Evolutionary conservation across 2,329 filamentous ascomycete genomes (phyloP).

Genomic region (Drechslerella dactyloides): DNA sequence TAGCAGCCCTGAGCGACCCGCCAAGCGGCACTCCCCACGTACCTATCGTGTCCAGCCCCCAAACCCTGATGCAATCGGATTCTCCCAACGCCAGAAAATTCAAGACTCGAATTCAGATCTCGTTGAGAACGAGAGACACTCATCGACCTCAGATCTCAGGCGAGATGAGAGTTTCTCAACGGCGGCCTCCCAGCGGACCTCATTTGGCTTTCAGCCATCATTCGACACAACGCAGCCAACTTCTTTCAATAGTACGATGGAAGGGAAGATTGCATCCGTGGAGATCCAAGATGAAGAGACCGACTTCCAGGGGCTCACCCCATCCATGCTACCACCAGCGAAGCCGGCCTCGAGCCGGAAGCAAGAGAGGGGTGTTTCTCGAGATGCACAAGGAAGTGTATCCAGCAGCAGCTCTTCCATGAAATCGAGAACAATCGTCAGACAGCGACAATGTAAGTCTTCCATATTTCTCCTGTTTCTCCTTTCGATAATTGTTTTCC

Average conservation of each 20-base stretch:
- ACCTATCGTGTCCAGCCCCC: neutral
- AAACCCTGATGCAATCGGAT: neutral
- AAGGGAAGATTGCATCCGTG: constrained; percentile 1
- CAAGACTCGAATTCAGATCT: neutral
- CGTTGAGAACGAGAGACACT: neutral
- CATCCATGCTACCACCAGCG: neutral
- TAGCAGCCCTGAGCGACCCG: neutral
- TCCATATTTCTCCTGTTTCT: neutral
- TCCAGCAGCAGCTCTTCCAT: neutral
- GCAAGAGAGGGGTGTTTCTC: neutral
- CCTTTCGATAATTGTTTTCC: neutral
- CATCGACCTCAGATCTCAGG: neutral
- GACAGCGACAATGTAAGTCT: neutral
- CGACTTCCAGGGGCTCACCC: neutral
- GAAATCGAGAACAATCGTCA: neutral
- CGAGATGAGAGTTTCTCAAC: constrained; percentile 15
- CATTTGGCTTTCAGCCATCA: constrained; percentile 5
- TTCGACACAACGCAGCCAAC: constrained; percentile 22
- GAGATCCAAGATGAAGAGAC: constrained; percentile 1
- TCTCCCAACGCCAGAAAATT: neutral
- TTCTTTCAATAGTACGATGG: constrained; percentile 41
- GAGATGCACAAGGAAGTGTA: neutral
- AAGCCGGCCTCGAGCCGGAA: neutral
- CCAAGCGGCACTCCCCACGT: constrained; percentile 1
- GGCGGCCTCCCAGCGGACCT: neutral